Percentiles rank a stretch among this genome's conserved stretches.
Conservation (phyloP, 2,329 filamentous ascomycete species). For the Coleophoma eucalyptorum region DNA sequence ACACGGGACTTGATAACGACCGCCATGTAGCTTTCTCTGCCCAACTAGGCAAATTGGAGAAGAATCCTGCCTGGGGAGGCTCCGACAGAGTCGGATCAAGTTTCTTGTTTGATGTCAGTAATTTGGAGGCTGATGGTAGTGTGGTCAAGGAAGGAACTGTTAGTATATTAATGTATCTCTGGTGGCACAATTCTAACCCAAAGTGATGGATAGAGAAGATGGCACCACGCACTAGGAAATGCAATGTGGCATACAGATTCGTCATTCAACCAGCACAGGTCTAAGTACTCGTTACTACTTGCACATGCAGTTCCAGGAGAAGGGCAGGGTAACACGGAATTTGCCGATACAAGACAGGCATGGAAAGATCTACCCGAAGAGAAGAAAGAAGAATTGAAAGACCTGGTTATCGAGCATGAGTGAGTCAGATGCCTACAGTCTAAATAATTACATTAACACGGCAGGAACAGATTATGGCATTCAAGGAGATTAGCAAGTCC, state of each 20-base stretch:
- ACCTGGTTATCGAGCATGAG: neutral
- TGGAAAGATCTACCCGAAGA: conserved; percentile 20
- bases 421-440: neutral
- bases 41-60: conserved; percentile 44
- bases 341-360: conserved; percentile 46
- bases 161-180: too few species aligned
- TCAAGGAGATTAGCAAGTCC: neutral
- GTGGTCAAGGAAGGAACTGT: too few species aligned
- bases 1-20: conserved; percentile 43
- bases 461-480: neutral
- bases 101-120: too few species aligned
- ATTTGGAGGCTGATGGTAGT: too few species aligned
- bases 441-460: neutral
- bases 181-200: too few species aligned
- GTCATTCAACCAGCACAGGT: conserved; percentile 23
- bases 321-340: conserved; percentile 45
- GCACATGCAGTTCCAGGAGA: conserved; percentile 33
- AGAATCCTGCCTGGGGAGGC: conserved; percentile 22
- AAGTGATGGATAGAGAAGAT: too few species aligned
- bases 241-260: too few species aligned
- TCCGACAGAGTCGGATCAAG: conserved; percentile 21
- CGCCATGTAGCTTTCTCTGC: conserved; percentile 45
- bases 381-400: neutral
- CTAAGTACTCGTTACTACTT: too few species aligned
- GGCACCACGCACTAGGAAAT: too few species aligned